These are phyloP conservation scores for Rhodocollybia butyracea DNA, from an alignment of 768 basidiomycete genomes.

Conservation along the genomic window DNA sequence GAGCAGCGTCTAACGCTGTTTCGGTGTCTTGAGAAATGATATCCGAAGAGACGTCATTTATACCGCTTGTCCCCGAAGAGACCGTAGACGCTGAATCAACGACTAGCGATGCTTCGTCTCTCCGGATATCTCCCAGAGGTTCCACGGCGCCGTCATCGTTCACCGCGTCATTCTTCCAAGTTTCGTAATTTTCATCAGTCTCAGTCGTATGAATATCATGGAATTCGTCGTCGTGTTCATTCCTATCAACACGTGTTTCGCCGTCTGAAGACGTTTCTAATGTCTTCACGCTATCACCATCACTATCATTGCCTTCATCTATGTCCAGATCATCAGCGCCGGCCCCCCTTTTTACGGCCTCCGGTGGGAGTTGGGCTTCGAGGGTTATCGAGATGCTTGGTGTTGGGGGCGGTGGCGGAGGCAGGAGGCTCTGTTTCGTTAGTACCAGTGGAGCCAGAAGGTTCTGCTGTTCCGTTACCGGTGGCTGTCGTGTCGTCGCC, in stretches of 20 bases:
- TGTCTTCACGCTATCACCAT: background rate
- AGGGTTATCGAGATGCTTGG: background rate
- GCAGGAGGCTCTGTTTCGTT: no score
- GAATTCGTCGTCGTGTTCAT: background rate
- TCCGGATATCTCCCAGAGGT: no score
- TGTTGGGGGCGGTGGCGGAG: conserved; percentile 2
- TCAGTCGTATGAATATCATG: conserved; percentile 3
- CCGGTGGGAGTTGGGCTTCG: conserved; percentile 6
- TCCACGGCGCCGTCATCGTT: background rate
- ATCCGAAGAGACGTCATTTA: background rate
- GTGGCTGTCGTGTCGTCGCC: background rate
- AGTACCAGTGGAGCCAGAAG: no score
- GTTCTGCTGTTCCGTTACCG: conserved; percentile 7
- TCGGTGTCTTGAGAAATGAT: background rate
- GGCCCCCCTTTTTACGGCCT: background rate
- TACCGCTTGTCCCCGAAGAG: background rate
- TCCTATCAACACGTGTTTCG: conserved; percentile 1
- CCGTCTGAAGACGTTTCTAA: background rate
- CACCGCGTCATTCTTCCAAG: background rate
- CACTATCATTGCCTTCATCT: background rate
- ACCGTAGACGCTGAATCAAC: background rate
- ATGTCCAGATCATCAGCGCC: background rate
- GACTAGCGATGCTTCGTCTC: background rate
- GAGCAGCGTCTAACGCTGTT: conserved; percentile 1
- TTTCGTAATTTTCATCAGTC: background rate